phyloP scores from a whole-genome alignment of 352 stramenopile species.

The Phytophthora ramorum region DNA sequence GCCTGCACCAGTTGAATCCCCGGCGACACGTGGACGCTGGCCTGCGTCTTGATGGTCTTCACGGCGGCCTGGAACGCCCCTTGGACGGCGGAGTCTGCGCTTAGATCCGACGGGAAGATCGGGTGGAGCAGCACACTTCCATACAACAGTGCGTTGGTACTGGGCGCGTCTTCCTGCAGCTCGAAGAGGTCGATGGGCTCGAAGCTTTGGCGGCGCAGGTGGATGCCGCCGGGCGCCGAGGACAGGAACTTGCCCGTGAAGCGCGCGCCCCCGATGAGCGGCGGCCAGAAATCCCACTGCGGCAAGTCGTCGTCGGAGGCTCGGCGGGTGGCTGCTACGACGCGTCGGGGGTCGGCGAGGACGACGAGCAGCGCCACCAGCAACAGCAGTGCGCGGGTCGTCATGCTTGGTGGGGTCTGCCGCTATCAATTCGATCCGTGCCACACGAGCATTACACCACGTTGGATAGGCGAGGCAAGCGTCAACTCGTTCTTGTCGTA shows the following conservation, averaged over 20 bases:
- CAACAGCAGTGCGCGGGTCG: conserved; percentile 9
- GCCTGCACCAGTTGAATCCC: conserved; percentile 40
- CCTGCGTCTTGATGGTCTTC: conserved; percentile 43
- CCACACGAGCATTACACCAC: not conserved
- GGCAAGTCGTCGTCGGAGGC: conserved; percentile 18
- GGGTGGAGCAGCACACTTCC: conserved; percentile 65
- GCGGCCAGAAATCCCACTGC: conserved; percentile 80
- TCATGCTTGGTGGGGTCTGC: conserved; percentile 3
- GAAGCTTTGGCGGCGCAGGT: conserved; percentile 59
- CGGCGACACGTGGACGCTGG: conserved; percentile 51
- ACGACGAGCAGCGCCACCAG: conserved; percentile 6
- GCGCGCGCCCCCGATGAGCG: conserved; percentile 42
- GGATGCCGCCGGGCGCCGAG: conserved; percentile 54
- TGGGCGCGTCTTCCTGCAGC: conserved; percentile 29
- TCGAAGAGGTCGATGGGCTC: conserved; percentile 68
- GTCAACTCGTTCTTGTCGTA: too few relatives aligned
- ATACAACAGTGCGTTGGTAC: conserved; percentile 61
- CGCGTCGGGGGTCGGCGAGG: not conserved
- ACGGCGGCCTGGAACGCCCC: conserved; percentile 51
- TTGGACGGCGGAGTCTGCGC: conserved; percentile 50
- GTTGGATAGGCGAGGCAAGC: not conserved
- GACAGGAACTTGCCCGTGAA: conserved; percentile 71
- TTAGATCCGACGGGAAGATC: conserved; percentile 31
- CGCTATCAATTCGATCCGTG: not conserved
- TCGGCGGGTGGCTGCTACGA: not conserved